These are phyloP conservation scores for Casuarina cunninghamiana DNA, from an alignment of 306 rosid genomes.

Conservation along the genomic window DNA sequence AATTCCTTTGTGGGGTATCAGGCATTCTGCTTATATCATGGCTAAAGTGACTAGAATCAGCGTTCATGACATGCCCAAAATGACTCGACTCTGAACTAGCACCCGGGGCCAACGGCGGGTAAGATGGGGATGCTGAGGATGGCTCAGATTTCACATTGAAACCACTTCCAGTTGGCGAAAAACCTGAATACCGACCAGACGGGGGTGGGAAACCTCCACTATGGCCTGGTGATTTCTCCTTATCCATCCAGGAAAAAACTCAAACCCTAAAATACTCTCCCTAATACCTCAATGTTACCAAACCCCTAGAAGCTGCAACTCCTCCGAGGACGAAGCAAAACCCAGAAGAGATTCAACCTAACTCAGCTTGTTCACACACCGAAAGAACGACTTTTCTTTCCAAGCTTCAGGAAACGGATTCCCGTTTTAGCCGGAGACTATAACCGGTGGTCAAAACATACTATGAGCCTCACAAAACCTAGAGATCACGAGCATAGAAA, in stretches of 20 bases:
- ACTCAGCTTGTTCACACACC: not conserved
- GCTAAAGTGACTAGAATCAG: slow-evolving; percentile 68
- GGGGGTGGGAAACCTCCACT: slow-evolving; percentile 77
- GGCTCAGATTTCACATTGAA: slow-evolving; percentile 76
- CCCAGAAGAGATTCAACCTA: slow-evolving; percentile 6
- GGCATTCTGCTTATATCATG: slow-evolving; percentile 94
- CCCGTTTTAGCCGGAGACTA: not conserved
- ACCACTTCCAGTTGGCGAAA: slow-evolving; percentile 45
- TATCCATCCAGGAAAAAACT: slow-evolving; percentile 56
- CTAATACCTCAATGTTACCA: slow-evolving; percentile 28
- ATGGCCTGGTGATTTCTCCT: slow-evolving; percentile 62
- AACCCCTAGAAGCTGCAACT: slow-evolving; percentile 29
- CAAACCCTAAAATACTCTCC: slow-evolving; percentile 20
- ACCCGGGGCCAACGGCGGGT: slow-evolving; percentile 61
- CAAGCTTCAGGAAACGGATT: slow-evolving; percentile 16
- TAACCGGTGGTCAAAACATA: not conserved
- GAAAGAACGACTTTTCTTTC: not conserved
- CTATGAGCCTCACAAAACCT: slow-evolving; percentile 3
- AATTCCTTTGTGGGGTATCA: slow-evolving; percentile 76
- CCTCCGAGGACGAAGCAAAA: slow-evolving; percentile 2
- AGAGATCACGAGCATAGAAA: slow-evolving; percentile 9
- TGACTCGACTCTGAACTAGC: slow-evolving; percentile 48
- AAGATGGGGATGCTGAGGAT: slow-evolving; percentile 37
- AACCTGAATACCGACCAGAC: slow-evolving; percentile 60
- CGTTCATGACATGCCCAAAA: slow-evolving; percentile 55